Evolutionary conservation across 2,329 filamentous ascomycete species (phyloP).

Genomic region (Cordyceps fumosorosea): DNA sequence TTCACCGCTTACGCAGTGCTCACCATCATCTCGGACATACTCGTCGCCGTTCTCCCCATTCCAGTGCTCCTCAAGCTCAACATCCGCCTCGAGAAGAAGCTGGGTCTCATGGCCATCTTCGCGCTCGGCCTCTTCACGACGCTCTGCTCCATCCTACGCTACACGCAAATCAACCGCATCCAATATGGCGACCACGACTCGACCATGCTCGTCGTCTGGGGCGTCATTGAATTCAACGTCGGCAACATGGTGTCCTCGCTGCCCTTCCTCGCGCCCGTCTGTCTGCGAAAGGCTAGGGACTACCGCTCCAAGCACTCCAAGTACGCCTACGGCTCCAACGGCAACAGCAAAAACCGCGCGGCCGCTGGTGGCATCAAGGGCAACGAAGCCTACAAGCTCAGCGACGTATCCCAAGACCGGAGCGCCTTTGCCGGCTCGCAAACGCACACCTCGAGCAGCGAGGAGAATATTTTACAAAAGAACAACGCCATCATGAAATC

Average conservation of each 20-base stretch:
- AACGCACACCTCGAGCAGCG: conserved; percentile 25
- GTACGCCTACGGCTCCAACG: conserved; percentile 22
- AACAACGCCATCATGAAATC: conserved; percentile 35
- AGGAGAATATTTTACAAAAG: conserved; percentile 33
- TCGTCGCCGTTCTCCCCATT: conserved; percentile 44
- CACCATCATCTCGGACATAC: conserved; percentile 44
- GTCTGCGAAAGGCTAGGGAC: conserved; percentile 34
- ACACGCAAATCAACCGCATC: conserved; percentile 44
- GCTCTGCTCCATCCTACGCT: conserved; percentile 45
- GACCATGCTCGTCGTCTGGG: conserved; percentile 50
- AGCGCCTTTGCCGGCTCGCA: conserved; percentile 23
- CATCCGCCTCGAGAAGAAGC: conserved; percentile 40
- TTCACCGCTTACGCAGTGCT: conserved; percentile 47
- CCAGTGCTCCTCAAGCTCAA: conserved; percentile 43
- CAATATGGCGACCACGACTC: conserved; percentile 46
- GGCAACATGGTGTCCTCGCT: conserved; percentile 43
- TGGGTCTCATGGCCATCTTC: conserved; percentile 45
- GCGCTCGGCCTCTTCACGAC: conserved; percentile 49
- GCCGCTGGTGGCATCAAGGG: conserved; percentile 18
- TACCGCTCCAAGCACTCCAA: conserved; percentile 34
- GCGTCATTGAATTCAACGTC: conserved; percentile 51
- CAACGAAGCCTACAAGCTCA: conserved; percentile 31
- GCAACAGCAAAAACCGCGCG: conserved; percentile 19
- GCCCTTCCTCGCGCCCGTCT: conserved; percentile 38
- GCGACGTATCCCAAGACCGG: conserved; percentile 29